Evolutionary conservation across 78 protist species (phyloP), one percentile per base, ranked within the genome.

Genomic region (Dictyostelium discoideum): DNA sequence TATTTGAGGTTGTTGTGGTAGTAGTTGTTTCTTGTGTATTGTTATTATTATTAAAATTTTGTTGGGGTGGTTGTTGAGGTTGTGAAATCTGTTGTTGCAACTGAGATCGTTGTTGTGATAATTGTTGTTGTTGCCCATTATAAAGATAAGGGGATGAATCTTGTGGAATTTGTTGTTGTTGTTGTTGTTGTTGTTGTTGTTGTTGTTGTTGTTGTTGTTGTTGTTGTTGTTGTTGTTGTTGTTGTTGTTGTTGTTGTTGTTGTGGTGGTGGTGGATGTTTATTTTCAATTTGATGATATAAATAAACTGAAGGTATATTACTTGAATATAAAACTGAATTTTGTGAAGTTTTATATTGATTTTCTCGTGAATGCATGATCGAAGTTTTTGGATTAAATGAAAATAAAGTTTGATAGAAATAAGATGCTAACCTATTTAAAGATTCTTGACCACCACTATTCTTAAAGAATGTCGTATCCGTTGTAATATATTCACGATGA

Each of bases 101-200:
- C 11, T 60, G 69, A 8, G 5, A 9, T 29, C 18, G 84, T 78
- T 37, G 57, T 77, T 77, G 84, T 40, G 24, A 40, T 40, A n/a
- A 40, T 76, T 76, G 82, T 40, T 76, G 82, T 40, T 50, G 60
- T 11, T 50, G 60, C 16, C 16, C 20, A 44, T 44, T 44, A 44
- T 44, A 44, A 44, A 44, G 48, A 44, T 44, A 44, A 44, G 48
- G 48, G 48, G 48, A 44, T 44, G 48, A 44, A 7, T 44, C 48
- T 44, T 44, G 48, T 7, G 60, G 60, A 54, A 14, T 16, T 78
- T 40, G 84, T 77, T 78, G 84, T 22, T 44, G 87, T 22, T 83
- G 44, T 60, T 83, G 87, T 83, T 83, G 76, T 82, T 57, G 74
- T 82, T 82, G 74, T 46, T 82, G 44, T 32, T 39, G 65, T n/a